These are phyloP conservation scores for Epichloe gansuensis DNA, from an alignment of 2,329 filamentous ascomycete genomes.

Conservation along the genomic window DNA sequence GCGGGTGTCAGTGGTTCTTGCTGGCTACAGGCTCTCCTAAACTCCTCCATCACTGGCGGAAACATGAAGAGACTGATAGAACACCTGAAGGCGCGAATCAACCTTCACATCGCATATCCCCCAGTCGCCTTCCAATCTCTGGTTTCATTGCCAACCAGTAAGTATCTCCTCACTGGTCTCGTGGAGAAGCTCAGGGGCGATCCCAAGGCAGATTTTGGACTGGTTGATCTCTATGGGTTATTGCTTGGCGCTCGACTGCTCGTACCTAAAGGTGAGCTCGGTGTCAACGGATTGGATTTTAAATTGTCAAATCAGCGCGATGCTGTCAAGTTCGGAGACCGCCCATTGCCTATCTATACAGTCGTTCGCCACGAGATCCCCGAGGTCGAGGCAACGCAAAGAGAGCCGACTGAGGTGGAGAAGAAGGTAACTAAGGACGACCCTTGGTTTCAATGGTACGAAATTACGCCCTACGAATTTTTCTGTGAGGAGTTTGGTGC, in stretches of 20 bases:
- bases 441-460: slow-evolving; percentile 97
- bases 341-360: slow-evolving; percentile 89
- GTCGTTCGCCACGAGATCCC: slow-evolving; percentile 94
- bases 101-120: slow-evolving; percentile 85
- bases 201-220: slow-evolving; percentile 57
- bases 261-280: slow-evolving; percentile 65
- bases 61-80: slow-evolving; percentile 59
- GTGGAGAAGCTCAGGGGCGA: slow-evolving; percentile 85
- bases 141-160: slow-evolving; percentile 84
- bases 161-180: slow-evolving; percentile 73
- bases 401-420: slow-evolving; percentile 6
- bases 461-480: slow-evolving; percentile 87
- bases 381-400: slow-evolving; percentile 27
- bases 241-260: slow-evolving; percentile 73
- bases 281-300: slow-evolving; percentile 63
- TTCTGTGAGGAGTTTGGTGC: slow-evolving; percentile 87
- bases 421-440: slow-evolving; percentile 47
- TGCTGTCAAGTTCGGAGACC: slow-evolving; percentile 62
- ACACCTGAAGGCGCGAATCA: slow-evolving; percentile 74
- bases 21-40: slow-evolving; percentile 83
- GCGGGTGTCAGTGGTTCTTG: slow-evolving; percentile 92
- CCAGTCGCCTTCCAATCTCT: slow-evolving; percentile 70
- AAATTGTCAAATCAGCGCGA: slow-evolving; percentile 80
- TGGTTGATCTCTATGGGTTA: slow-evolving; percentile 88
- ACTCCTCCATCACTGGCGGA: slow-evolving; percentile 55